Conservation (phyloP, 805 yeast genomes). For the Yarrowia yakushimensis region DNA sequence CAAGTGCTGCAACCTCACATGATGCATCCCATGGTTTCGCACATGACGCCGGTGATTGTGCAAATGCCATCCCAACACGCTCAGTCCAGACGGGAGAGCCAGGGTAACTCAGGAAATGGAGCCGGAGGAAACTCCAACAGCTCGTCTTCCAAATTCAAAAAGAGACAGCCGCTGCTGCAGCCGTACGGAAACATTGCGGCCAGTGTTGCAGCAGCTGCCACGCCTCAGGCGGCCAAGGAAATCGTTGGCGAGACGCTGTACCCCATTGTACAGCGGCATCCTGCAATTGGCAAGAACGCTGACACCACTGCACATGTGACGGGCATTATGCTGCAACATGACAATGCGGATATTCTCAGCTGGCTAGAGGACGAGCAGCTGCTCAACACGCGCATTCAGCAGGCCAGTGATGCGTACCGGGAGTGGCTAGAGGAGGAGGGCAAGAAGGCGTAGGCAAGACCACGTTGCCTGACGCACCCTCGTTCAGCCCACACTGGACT, state of each 20-base stretch:
- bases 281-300: slow-evolving; percentile 74
- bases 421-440: slow-evolving; percentile 56
- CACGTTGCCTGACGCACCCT: background rate
- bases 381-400: slow-evolving; percentile 80
- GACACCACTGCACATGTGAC: slow-evolving; percentile 89
- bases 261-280: slow-evolving; percentile 75
- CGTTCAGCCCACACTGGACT: too few relatives aligned
- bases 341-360: slow-evolving; percentile 75
- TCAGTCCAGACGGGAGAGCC: too few relatives aligned
- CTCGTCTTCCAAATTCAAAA: slow-evolving; percentile 23
- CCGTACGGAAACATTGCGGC: slow-evolving; percentile 45
- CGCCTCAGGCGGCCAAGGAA: slow-evolving; percentile 44
- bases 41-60: background rate
- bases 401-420: slow-evolving; percentile 87
- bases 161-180: slow-evolving; percentile 9
- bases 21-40: background rate
- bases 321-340: slow-evolving; percentile 92
- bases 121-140: background rate
- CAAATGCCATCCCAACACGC: too few relatives aligned
- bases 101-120: too few relatives aligned
- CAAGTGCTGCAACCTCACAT: background rate
- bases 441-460: background rate
- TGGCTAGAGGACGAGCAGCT: slow-evolving; percentile 80
- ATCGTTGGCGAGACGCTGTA: slow-evolving; percentile 84
- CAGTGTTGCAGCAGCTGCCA: slow-evolving; percentile 44